These are phyloP conservation scores for Ceratobasidium sp. DNA, from an alignment of 1,284 basidiomycete genomes.

Conservation along the genomic window DNA sequence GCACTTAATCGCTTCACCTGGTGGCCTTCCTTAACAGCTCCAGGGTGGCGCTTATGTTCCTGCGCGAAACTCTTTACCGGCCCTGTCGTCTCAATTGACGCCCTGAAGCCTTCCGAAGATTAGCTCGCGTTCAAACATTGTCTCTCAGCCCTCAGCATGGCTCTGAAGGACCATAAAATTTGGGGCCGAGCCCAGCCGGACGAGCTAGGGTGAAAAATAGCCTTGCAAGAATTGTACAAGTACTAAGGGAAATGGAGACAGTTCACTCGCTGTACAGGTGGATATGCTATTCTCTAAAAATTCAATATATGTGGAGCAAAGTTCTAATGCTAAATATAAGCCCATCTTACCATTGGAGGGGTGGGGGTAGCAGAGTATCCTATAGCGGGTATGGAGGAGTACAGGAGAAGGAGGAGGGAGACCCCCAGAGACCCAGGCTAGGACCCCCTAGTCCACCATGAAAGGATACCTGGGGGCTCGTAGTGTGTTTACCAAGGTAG, in stretches of 20 bases:
- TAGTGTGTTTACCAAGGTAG: too few species aligned
- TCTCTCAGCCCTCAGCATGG: slow-evolving; percentile 59
- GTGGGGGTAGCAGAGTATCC: too few species aligned
- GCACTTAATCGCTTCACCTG: not conserved
- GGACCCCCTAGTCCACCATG: too few species aligned
- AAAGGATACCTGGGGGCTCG: too few species aligned
- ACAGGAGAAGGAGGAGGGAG: too few species aligned
- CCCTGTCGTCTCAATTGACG: slow-evolving; percentile 62
- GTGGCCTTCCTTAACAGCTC: too few species aligned
- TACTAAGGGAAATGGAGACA: slow-evolving; percentile 52
- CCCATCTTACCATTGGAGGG: too few species aligned
- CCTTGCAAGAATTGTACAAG: slow-evolving; percentile 50
- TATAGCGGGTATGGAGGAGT: too few species aligned
- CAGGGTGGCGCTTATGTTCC: slow-evolving; percentile 63
- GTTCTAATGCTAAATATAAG: too few species aligned
- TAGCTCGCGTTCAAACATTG: slow-evolving; percentile 60
- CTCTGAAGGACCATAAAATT: slow-evolving; percentile 55
- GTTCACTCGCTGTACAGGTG: slow-evolving; percentile 52
- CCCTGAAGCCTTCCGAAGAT: slow-evolving; percentile 59
- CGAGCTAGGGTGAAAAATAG: slow-evolving; percentile 49
- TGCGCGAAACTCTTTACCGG: slow-evolving; percentile 67
- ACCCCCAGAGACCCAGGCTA: too few species aligned
- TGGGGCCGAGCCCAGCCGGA: slow-evolving; percentile 7
- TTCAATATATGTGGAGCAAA: too few species aligned
- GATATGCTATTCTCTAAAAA: slow-evolving; percentile 55